Percentiles rank a stretch among this genome's conserved stretches.
phyloP scores from a whole-genome alignment of 495 filamentous ascomycete species.

The Staphylotrichum longicolle region DNA sequence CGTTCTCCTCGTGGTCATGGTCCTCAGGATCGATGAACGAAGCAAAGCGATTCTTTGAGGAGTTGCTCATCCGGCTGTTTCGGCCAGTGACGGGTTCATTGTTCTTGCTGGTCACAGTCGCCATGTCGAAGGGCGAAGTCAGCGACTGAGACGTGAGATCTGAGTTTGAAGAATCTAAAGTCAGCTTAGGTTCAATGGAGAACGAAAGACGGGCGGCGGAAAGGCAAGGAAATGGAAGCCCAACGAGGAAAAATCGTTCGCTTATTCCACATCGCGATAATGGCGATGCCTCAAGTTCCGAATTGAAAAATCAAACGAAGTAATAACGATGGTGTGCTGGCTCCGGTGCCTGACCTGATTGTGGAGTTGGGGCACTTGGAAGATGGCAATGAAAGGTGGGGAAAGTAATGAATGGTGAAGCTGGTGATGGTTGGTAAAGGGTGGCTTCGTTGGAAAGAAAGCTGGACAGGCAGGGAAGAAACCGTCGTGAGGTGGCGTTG shows the following conservation, averaged over 20 bases:
- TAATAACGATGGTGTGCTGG: no score
- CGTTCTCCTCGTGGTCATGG: conserved; percentile 17
- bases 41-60: conserved; percentile 1
- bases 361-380: not conserved
- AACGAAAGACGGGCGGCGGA: not conserved
- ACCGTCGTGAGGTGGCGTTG: no score
- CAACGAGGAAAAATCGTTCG: not conserved
- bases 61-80: not conserved
- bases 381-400: not conserved
- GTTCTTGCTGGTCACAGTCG: not conserved
- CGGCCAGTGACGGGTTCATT: not conserved
- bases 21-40: conserved; percentile 15
- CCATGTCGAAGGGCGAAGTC: conserved; percentile 1
- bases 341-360: not conserved
- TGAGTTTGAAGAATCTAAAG: not conserved
- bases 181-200: not conserved
- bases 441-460: not conserved
- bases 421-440: not conserved
- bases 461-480: no score
- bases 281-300: not conserved
- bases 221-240: not conserved
- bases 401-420: not conserved
- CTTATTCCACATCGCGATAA: not conserved
- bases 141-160: not conserved
- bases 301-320: not conserved